Base-by-base conservation (phyloP, 2,329 filamentous ascomycete genomes). In the Aureobasidium sp. region DNA sequence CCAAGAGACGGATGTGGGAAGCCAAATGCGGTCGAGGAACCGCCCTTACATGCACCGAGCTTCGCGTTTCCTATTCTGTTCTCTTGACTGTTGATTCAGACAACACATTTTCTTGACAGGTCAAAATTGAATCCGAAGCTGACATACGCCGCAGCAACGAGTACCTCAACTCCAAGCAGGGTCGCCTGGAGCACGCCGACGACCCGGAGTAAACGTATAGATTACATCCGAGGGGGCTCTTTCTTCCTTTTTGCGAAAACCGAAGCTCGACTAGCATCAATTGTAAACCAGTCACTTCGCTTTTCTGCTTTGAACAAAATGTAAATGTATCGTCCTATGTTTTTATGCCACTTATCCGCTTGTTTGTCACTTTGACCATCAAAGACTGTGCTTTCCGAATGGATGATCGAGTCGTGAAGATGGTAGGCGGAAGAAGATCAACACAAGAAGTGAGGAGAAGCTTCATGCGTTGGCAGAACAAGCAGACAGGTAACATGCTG, bases 81-180 rank as follows among this genome's bases (percentile, higher is more conserved):
- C 15, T 19, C 3, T 27, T 8, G 19, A 15, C 37, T 54, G 23
- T 31, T n/a, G 15, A 27, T 54, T 8, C 7, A 17, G 4, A n/a
- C 4, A 42, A 17, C 50, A 5, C 50, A 51, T 51, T 21, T 51
- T 27, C 19, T 15, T 21, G 6, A 21, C 25, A 3, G 17, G 8
- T 53, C 35, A 19, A 13, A 11, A n/a, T 7, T 17, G 11, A 31
- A 6, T 10, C 21, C 45, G 21, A 61, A 61, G 55, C 64, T 67
- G 60, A 65, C 47, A 53, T 27, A 27, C 6, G 27, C 7, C 42
- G 49, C 64, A 91, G 88, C 77, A 91, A 90, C 79, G 81, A 90
- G 73, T 90, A 88, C 78, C 79, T 89, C 70, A 89, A 90, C 82
- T 90, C 87, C 68, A 91, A 91, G 83, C 78, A 81, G 60, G 88